Evolutionary conservation across 208 protist genomes (phyloP).

Genomic region (Trypanosoma avium): DNA sequence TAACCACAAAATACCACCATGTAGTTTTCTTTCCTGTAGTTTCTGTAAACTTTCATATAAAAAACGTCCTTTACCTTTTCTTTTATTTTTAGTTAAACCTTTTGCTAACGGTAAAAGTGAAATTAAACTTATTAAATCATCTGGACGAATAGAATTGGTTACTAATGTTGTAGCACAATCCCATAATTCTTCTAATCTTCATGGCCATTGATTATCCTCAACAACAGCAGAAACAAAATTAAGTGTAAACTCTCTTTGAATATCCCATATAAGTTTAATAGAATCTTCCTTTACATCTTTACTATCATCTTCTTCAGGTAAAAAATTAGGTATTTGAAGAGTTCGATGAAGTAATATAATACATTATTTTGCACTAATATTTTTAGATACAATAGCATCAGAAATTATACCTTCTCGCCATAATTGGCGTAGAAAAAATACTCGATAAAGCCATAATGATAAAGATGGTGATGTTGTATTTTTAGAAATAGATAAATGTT

Average conservation of each 20-base stretch:
- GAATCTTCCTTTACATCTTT: not conserved
- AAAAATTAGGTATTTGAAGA: not conserved
- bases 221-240: not conserved
- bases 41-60: constrained; percentile 6
- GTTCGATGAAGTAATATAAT: constrained; percentile 8
- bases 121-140: constrained; percentile 15
- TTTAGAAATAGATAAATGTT: not conserved
- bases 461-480: constrained; percentile 4
- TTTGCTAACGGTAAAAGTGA: constrained; percentile 16
- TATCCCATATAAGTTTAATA: constrained; percentile 8
- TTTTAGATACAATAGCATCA: constrained; percentile 10
- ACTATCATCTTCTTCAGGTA: not conserved
- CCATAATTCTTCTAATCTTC: constrained; percentile 19
- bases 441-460: constrained; percentile 16
- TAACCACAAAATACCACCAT: constrained; percentile 22
- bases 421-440: constrained; percentile 12
- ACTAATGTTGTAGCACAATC: constrained; percentile 22
- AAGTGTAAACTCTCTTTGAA: constrained; percentile 20
- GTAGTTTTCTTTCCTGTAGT: constrained; percentile 3
- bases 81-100: not conserved
- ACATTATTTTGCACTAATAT: constrained; percentile 1
- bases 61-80: not conserved
- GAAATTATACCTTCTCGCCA: constrained; percentile 19
- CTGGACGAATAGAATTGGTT: constrained; percentile 7
- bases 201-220: not conserved